Evolutionary conservation across 768 basidiomycete species (phyloP).

Genomic region (Auriscalpium orientale): DNA sequence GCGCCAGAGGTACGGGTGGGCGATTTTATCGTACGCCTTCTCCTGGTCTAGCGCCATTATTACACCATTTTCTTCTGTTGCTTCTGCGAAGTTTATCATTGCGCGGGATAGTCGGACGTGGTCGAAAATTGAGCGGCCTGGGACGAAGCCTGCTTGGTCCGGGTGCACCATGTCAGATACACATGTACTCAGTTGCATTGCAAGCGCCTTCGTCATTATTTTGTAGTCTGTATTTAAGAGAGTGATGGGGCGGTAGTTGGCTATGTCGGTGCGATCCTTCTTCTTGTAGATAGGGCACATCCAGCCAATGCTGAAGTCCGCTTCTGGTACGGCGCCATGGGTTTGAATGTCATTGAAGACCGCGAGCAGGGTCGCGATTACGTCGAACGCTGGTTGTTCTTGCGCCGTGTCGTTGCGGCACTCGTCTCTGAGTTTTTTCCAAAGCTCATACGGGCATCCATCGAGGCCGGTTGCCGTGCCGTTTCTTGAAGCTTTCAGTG

Average conservation of each 20-base stretch:
- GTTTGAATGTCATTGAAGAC: background rate
- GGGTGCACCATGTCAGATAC: too few relatives aligned
- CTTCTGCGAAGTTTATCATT: too few relatives aligned
- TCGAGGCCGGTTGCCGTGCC: background rate
- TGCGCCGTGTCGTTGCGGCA: background rate
- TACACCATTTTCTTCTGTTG: too few relatives aligned
- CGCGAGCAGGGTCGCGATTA: background rate
- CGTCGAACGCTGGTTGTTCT: background rate
- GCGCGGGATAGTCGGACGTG: too few relatives aligned
- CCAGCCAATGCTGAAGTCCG: background rate
- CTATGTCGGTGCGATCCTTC: too few relatives aligned
- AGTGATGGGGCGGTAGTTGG: too few relatives aligned
- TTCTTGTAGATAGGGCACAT: conserved; percentile 1
- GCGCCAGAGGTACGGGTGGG: too few relatives aligned
- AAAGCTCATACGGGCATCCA: background rate
- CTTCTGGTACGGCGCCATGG: background rate
- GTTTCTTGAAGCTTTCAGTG: background rate
- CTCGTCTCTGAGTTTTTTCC: background rate
- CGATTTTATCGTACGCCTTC: too few relatives aligned
- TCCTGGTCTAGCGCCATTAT: too few relatives aligned
- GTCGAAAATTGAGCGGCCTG: too few relatives aligned
- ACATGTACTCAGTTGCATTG: background rate
- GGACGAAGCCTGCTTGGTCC: too few relatives aligned
- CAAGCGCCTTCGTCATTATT: background rate
- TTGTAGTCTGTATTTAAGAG: background rate